Conservation (phyloP, 352 stramenopile species). For the Globisporangium spinosum region DNA sequence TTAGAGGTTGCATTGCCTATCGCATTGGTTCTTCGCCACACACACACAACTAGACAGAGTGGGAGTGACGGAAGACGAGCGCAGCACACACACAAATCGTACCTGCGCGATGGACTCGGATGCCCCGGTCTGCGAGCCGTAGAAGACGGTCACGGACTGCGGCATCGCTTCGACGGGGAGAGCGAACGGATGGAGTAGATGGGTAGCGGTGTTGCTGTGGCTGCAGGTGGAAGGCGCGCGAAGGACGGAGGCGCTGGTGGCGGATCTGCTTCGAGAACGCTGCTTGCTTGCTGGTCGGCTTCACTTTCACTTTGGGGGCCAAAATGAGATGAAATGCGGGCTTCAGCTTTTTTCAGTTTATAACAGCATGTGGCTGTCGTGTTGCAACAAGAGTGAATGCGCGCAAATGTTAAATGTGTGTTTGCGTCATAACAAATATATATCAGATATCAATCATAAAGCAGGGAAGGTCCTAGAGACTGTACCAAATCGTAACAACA, state of each 20-base stretch:
- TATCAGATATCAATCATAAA: neutral
- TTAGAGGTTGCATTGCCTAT: neutral
- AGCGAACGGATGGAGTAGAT: neutral
- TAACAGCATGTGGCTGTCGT: neutral
- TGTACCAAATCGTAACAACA: neutral
- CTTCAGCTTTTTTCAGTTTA: neutral
- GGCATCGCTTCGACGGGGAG: conserved; percentile 3
- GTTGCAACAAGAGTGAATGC: neutral
- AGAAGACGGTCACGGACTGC: conserved; percentile 57
- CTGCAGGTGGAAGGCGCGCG: neutral
- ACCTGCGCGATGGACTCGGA: conserved; percentile 82
- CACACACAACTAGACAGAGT: neutral
- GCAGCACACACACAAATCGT: conserved; percentile 14
- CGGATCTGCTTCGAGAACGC: neutral
- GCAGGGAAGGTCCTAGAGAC: neutral
- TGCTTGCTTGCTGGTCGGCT: neutral
- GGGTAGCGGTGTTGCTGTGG: neutral
- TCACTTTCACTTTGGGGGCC: neutral
- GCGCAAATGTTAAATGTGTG: neutral
- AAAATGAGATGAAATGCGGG: neutral
- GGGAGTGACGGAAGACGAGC: neutral
- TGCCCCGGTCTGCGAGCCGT: conserved; percentile 87
- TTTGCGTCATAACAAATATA: neutral
- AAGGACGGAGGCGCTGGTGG: neutral
- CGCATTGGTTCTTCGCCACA: neutral